A percentile compares a stretch with the other conserved stretches of the same genome.
Conservation (phyloP, 139 green algal genomes). For the Closterium sp. region DNA sequence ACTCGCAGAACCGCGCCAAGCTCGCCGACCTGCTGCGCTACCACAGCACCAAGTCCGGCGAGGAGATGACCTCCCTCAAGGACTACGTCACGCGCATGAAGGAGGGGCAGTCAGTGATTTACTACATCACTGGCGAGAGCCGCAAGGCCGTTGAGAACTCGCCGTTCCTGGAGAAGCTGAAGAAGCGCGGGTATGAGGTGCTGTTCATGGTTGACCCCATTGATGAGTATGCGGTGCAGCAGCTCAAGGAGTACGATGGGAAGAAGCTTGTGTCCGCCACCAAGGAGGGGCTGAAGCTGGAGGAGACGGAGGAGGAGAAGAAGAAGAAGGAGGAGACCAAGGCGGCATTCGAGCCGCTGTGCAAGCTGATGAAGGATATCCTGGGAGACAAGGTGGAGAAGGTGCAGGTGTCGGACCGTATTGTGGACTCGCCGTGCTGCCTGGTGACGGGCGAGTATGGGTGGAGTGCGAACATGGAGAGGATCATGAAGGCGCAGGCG, state of each 20-base stretch:
- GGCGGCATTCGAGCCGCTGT: constrained; percentile 88
- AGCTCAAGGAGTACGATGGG: constrained; percentile 98
- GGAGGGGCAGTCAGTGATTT: constrained; percentile 96
- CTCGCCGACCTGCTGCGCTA: constrained; percentile 91
- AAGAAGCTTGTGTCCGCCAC: constrained; percentile 98
- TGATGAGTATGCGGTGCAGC: constrained; percentile 99
- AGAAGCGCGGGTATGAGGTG: constrained; percentile 95
- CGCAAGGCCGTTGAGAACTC: constrained; percentile 97
- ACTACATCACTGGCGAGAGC: constrained; percentile 99
- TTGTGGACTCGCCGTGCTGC: constrained; percentile 97
- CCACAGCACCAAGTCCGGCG: constrained; percentile 95
- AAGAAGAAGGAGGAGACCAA: constrained; percentile 84
- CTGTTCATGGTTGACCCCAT: constrained; percentile 99
- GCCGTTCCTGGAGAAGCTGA: constrained; percentile 98
- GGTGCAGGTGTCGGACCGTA: constrained; percentile 91
- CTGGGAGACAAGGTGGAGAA: constrained; percentile 95
- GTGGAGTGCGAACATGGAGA: constrained; percentile 99
- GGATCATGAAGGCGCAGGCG: constrained; percentile 99
- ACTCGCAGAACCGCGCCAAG: constrained; percentile 94
- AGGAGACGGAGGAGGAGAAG: constrained; percentile 88
- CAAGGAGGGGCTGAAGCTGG: constrained; percentile 83
- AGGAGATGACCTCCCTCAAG: constrained; percentile 97
- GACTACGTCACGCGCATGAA: constrained; percentile 99
- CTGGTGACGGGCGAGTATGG: constrained; percentile 99
- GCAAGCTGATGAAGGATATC: constrained; percentile 95